phyloP scores from a whole-genome alignment of 2,329 filamentous ascomycete genomes.

The Dactylellina parvicollis region DNA sequence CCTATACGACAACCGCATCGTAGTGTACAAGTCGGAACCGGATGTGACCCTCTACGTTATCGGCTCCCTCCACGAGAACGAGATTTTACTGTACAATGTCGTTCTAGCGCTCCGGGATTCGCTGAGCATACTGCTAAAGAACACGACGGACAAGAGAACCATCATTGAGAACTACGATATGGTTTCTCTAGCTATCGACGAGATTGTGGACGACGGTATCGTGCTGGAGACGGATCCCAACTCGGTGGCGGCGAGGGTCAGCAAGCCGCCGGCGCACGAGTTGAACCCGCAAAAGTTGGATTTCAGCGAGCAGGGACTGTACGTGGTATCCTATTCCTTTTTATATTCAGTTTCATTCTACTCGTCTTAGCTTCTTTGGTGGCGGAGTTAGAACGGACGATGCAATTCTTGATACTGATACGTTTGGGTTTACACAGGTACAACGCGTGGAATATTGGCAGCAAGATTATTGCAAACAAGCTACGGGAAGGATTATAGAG shows the following conservation, averaged over 20 bases:
- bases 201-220: constrained; percentile 94
- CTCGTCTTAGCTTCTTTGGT: neutral
- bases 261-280: constrained; percentile 89
- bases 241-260: constrained; percentile 90
- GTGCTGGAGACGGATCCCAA: constrained; percentile 97
- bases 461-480: constrained; percentile 50
- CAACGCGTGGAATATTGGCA: constrained; percentile 43
- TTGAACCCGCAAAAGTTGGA: constrained; percentile 50
- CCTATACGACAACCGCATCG: constrained; percentile 93
- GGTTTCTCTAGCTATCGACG: constrained; percentile 90
- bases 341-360: neutral
- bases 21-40: constrained; percentile 97
- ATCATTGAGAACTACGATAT: constrained; percentile 99
- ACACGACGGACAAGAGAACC: constrained; percentile 93
- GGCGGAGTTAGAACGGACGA: too few species aligned
- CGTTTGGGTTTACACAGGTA: too few species aligned
- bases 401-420: too few species aligned
- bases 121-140: constrained; percentile 26
- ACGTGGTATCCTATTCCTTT: constrained; percentile 7
- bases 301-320: constrained; percentile 52
- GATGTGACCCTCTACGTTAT: constrained; percentile 98
- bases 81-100: constrained; percentile 94
- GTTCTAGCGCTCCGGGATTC: constrained; percentile 71
- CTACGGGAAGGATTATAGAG: constrained; percentile 45
- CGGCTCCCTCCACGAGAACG: constrained; percentile 90